Conservation (phyloP, 2,329 filamentous ascomycete species). For the Myriangium duriaei region DNA sequence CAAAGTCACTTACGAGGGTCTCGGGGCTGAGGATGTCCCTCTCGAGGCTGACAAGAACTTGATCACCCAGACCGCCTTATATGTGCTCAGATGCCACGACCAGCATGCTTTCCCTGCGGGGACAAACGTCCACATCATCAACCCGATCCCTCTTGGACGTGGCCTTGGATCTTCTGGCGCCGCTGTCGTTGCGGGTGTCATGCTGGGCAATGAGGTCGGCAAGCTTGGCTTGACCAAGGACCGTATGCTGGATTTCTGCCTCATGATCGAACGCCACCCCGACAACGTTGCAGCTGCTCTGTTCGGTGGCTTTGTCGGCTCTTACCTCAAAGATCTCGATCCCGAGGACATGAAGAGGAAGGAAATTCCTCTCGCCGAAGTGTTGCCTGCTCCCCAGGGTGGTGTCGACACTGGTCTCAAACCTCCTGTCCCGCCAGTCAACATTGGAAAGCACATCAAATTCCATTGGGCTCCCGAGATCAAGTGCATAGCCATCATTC, state of each 20-base stretch:
- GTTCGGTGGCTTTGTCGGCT: constrained; percentile 93
- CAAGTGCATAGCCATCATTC: constrained; percentile 93
- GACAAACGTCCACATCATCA: constrained; percentile 89
- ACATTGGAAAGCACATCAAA: constrained; percentile 93
- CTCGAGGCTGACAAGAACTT: constrained; percentile 80
- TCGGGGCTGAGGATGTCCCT: constrained; percentile 65
- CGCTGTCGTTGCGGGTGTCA: constrained; percentile 89
- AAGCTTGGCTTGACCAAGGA: constrained; percentile 64
- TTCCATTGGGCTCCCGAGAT: constrained; percentile 91
- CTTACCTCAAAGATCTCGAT: constrained; percentile 83
- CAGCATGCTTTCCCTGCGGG: constrained; percentile 71
- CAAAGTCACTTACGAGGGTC: constrained; percentile 78
- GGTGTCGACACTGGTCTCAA: constrained; percentile 78
- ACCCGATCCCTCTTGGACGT: constrained; percentile 84
- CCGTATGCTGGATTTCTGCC: constrained; percentile 82
- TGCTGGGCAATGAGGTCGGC: constrained; percentile 80
- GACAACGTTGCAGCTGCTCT: constrained; percentile 92
- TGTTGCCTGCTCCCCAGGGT: constrained; percentile 78
- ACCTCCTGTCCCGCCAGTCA: constrained; percentile 77
- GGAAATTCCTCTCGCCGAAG: constrained; percentile 89
- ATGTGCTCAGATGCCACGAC: constrained; percentile 85
- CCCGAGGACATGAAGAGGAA: constrained; percentile 80
- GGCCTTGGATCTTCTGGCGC: constrained; percentile 92
- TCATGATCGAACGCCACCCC: constrained; percentile 91
- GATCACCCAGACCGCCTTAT: constrained; percentile 85